Base-by-base conservation (phyloP, 208 protist species). In the Crithidia sp. region DNA sequence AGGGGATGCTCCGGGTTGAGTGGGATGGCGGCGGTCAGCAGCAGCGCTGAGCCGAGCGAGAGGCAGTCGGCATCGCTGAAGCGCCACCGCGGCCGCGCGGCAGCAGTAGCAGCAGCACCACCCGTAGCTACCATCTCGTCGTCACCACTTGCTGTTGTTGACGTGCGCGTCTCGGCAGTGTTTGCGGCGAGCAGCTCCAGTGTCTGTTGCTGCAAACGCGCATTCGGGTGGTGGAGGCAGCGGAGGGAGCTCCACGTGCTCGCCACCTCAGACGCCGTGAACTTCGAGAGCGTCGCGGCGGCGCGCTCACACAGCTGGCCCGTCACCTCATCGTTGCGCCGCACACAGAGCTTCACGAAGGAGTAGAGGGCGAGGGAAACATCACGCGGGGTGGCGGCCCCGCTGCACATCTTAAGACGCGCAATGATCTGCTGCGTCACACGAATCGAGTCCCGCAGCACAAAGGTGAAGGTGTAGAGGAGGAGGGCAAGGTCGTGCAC, bases 401-500 rank as follows among this genome's bases (percentile, higher is more conserved):
- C 74, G 61, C 74, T 80, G 50, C 83, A 84, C 43, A 96, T 82
- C 68, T 89, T 87, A 36, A 95, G 81, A 17, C 92, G 92, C 17
- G 88, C 82, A 52, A 96, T 45, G 43, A 91, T 86, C 76, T 92
- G 84, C 69, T 96, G 92, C 56, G 92, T 90, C 5, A 94, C 89
- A 6, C 86, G 81, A 66, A 95, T 93, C 14, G 94, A 88, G 28
- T 86, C 89, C 43, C 84, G 85, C 39, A 96, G 67, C 7, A 94
- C 79, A 78, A 90, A 93, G 5, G 92, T 96, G 72, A 95, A 91
- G 62, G 75, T 82, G 71, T 89, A 95, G 67, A 96, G 87, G 28
- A 95, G 81, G 66, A 85, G 65, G 28, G 81, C 84, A 19, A 96
- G 83, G 72, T 96, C 92, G 56, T 91, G 82, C 54, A 92, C 90